Percentiles rank a stretch among this genome's conserved stretches.
Conservation (phyloP, 176 grass and related monocot genomes). For the Oryza nivara region DNA sequence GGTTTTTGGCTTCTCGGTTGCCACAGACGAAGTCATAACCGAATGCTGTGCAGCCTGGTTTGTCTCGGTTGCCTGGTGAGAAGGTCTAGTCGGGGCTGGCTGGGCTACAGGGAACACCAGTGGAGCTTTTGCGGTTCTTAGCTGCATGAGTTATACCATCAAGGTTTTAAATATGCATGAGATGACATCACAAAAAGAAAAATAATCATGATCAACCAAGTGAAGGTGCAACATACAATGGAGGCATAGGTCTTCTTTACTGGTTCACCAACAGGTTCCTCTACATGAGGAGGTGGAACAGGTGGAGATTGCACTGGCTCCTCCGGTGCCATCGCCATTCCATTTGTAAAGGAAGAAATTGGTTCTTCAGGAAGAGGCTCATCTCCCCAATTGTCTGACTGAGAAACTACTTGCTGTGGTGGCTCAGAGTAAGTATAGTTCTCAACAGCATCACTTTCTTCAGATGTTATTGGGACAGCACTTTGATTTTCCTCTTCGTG, state of each 20-base stretch:
- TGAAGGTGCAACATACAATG: constrained; percentile 61
- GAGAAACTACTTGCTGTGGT: constrained; percentile 49
- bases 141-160: constrained; percentile 42
- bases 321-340: constrained; percentile 53
- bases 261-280: constrained; percentile 70
- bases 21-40: constrained; percentile 35
- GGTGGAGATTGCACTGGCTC: constrained; percentile 47
- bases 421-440: constrained; percentile 64
- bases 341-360: constrained; percentile 54
- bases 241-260: constrained; percentile 95
- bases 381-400: constrained; percentile 59
- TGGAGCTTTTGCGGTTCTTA: constrained; percentile 65
- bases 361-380: constrained; percentile 63
- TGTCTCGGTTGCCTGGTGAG: constrained; percentile 44
- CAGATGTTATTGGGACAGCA: constrained; percentile 47
- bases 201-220: too few species aligned
- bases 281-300: constrained; percentile 47
- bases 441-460: constrained; percentile 56
- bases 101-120: constrained; percentile 36
- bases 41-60: constrained; percentile 45
- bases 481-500: constrained; percentile 66
- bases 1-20: constrained; percentile 55
- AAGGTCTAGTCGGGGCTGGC: constrained; percentile 47
- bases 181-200: too few species aligned
- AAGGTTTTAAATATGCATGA: too few species aligned